Percentiles rank a stretch among this genome's conserved stretches.
Evolutionary conservation across 257 asterid genomes (phyloP).

Genomic region (Primulina eburnea): DNA sequence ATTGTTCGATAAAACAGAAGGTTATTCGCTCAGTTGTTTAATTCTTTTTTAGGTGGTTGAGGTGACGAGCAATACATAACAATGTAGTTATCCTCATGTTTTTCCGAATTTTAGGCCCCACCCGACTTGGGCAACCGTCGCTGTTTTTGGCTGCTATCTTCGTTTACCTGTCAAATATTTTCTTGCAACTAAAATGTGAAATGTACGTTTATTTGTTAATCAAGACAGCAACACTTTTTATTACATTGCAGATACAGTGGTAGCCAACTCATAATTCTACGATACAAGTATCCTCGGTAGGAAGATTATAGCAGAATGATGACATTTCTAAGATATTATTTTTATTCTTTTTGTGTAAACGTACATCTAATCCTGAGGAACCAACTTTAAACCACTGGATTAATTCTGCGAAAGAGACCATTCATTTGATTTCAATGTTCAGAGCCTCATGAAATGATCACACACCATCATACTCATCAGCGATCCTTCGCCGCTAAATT

Average conservation of each 20-base stretch:
- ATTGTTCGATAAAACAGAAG: neutral
- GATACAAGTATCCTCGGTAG: neutral
- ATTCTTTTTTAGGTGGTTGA: neutral
- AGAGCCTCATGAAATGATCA: conserved; percentile 3
- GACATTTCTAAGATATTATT: neutral
- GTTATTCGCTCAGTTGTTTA: neutral
- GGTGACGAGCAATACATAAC: neutral
- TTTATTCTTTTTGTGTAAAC: neutral
- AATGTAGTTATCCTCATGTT: neutral
- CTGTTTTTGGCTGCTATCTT: neutral
- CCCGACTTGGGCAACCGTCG: no score
- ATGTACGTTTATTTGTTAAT: neutral
- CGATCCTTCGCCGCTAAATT: conserved; percentile 18
- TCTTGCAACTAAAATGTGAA: neutral
- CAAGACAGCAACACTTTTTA: neutral
- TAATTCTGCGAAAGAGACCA: no score
- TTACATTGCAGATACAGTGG: neutral
- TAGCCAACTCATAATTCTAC: neutral
- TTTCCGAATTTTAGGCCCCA: no score
- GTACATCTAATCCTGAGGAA: neutral
- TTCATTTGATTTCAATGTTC: neutral
- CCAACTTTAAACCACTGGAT: neutral
- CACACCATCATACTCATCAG: conserved; percentile 17
- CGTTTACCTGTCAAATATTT: neutral
- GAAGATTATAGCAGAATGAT: neutral